These are phyloP conservation scores for Cladophialophora psammophila DNA, from an alignment of 2,329 filamentous ascomycete genomes.

Conservation along the genomic window DNA sequence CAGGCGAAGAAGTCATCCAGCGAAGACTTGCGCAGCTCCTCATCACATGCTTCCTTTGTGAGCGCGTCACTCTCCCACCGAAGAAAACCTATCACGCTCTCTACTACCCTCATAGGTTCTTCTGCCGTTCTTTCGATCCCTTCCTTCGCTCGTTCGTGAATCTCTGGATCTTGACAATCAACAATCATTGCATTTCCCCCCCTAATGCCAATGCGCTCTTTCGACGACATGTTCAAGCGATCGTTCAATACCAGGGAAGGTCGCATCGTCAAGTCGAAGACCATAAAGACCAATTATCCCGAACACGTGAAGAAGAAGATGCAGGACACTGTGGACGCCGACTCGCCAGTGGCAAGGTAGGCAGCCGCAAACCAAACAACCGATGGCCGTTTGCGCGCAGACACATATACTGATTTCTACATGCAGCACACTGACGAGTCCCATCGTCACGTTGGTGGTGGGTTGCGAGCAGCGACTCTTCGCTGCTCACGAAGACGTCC, in stretches of 20 bases:
- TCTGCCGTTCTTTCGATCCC: slow-evolving; percentile 51
- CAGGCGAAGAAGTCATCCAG: slow-evolving; percentile 46
- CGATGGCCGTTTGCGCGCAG: not conserved
- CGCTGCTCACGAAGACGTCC: slow-evolving; percentile 92
- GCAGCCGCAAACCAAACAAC: slow-evolving; percentile 13
- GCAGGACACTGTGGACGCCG: slow-evolving; percentile 77
- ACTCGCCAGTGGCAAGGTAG: slow-evolving; percentile 55
- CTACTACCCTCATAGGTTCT: slow-evolving; percentile 49
- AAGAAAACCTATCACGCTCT: slow-evolving; percentile 49
- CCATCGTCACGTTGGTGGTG: slow-evolving; percentile 86
- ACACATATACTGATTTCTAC: slow-evolving; percentile 36
- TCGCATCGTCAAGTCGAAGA: slow-evolving; percentile 87
- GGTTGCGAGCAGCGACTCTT: slow-evolving; percentile 87
- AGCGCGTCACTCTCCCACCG: slow-evolving; percentile 44
- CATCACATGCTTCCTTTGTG: slow-evolving; percentile 60
- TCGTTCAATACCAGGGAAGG: slow-evolving; percentile 80
- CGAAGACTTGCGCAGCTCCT: slow-evolving; percentile 62
- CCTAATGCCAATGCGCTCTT: slow-evolving; percentile 40
- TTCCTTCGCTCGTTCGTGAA: slow-evolving; percentile 56
- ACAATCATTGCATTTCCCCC: slow-evolving; percentile 27
- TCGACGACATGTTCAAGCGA: slow-evolving; percentile 84
- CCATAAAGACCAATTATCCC: slow-evolving; percentile 76
- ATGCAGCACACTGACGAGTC: slow-evolving; percentile 63
- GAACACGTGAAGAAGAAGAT: slow-evolving; percentile 85
- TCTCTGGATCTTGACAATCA: slow-evolving; percentile 41